Conservation (phyloP, 78 protist species). For the Dictyostelium brefeldianum region DNA sequence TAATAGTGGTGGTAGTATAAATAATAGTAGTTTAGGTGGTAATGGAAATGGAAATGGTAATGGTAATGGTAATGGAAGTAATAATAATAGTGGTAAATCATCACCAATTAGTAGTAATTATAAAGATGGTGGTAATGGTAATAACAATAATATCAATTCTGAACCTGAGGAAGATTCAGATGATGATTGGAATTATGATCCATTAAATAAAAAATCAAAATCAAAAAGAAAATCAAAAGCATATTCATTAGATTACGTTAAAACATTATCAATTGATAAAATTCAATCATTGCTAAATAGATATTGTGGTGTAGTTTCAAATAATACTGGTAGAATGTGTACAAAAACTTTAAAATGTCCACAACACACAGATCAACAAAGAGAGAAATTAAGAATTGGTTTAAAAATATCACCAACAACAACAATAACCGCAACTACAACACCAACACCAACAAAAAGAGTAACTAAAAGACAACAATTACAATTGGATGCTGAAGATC, state of each 20-base stretch:
- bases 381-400: slow-evolving; percentile 45
- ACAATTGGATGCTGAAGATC: slow-evolving; percentile 6
- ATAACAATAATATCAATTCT: background rate
- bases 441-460: background rate
- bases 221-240: slow-evolving; percentile 33
- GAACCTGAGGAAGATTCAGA: slow-evolving; percentile 60
- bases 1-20: background rate
- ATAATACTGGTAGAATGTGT: slow-evolving; percentile 70
- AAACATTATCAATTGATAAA: slow-evolving; percentile 38
- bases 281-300: slow-evolving; percentile 21
- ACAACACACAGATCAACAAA: slow-evolving; percentile 68
- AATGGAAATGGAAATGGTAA: background rate
- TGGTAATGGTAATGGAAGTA: background rate
- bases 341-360: slow-evolving; percentile 80
- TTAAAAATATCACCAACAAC: background rate
- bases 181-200: slow-evolving; percentile 59
- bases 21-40: no score
- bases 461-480: background rate
- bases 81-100: background rate
- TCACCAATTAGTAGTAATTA: background rate
- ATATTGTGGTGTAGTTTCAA: slow-evolving; percentile 77
- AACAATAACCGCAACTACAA: background rate
- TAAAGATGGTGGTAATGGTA: background rate
- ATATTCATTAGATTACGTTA: slow-evolving; percentile 30
- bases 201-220: slow-evolving; percentile 30